A percentile compares a stretch with the other conserved stretches of the same genome.
Evolutionary conservation across 2,329 filamentous ascomycete species (phyloP).

Genomic region (Cryoendolithus antarcticus): DNA sequence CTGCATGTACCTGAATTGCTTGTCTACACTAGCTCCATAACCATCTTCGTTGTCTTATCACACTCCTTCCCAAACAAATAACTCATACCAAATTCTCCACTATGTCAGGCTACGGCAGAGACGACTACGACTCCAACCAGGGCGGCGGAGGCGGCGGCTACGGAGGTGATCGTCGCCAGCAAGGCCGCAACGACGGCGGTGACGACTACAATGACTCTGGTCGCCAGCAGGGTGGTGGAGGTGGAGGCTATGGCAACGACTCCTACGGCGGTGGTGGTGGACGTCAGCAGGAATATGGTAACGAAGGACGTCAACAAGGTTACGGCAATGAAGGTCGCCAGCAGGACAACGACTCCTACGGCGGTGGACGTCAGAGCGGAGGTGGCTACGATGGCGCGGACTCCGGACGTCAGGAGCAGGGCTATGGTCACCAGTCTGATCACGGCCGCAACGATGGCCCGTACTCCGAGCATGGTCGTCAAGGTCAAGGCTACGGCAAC

Average conservation of each 20-base stretch:
- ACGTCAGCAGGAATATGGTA: slow-evolving; percentile 1
- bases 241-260: slow-evolving; percentile 6
- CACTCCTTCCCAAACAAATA: neutral
- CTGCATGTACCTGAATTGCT: neutral
- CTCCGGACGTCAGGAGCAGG: slow-evolving; percentile 11
- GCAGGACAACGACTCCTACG: slow-evolving; percentile 9
- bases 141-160: slow-evolving; percentile 13
- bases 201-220: slow-evolving; percentile 19
- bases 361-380: slow-evolving; percentile 8
- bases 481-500: slow-evolving; percentile 22
- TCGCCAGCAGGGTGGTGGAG: slow-evolving; percentile 15
- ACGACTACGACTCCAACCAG: slow-evolving; percentile 17
- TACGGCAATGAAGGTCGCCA: slow-evolving; percentile 10
- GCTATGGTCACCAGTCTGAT: slow-evolving; percentile 20
- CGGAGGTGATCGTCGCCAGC: slow-evolving; percentile 10
- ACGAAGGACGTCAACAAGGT: slow-evolving; percentile 3
- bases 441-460: slow-evolving; percentile 16
- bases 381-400: slow-evolving; percentile 13
- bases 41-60: too few species aligned
- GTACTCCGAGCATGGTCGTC: slow-evolving; percentile 15
- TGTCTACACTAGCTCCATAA: neutral
- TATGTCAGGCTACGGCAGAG: slow-evolving; percentile 23
- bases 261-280: slow-evolving; percentile 5
- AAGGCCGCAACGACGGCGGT: slow-evolving; percentile 15
- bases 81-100: slow-evolving; percentile 2